Evolutionary conservation across 2,329 filamentous ascomycete genomes (phyloP), one percentile per base, ranked within the genome.

Genomic region (Aspergillus sp.): DNA sequence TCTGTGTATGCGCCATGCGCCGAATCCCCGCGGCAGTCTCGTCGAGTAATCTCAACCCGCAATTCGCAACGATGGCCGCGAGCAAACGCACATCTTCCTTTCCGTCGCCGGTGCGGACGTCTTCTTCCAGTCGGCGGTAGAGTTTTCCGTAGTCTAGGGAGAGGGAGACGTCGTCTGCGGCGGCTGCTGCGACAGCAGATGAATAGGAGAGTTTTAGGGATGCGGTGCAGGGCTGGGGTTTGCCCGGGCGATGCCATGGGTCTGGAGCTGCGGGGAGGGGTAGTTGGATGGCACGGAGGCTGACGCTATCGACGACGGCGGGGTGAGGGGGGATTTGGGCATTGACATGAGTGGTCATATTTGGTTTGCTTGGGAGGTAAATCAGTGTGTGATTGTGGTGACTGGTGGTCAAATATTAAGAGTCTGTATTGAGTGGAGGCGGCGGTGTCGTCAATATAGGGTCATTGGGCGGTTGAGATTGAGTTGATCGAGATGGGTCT

Each of bases 121-220:
- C 62, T n/a, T 56, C 50, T 35, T 67, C 63, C 35, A 75, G 55
- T 7, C 62, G 65, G 32, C 71, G 69, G 56, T 70, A 75, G 15
- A 75, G 61, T 50, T 71, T 73, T 32, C 73, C 72, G 56, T 76
- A 76, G 53, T 73, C 71, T 19, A 76, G 59, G 1, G 72, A 73
- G 10, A 70, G 59, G 10, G 64, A 67, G 47, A 75, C 69, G 50
- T 74, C 66, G 48, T 76, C 74, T 27, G 65, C 62, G 23, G 62
- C 60, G 2, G 70, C 70, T 6, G 73, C 69, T 2, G 64, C 62
- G 30, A 72, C 63, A 33, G 62, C 64, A 17, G 63, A 68, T 4
- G 68, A 68, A 49, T 72, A 70, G 13, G 69, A 68, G 39, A 75
- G 58, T 37, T 69, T 69, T 10, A 75, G 55, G 15, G 67, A 71